Percentiles rank a stretch among this genome's conserved stretches.
These are phyloP conservation scores for Diplotaxis tenuifolia DNA, from an alignment of 345 rosid genomes.

Conservation along the genomic window DNA sequence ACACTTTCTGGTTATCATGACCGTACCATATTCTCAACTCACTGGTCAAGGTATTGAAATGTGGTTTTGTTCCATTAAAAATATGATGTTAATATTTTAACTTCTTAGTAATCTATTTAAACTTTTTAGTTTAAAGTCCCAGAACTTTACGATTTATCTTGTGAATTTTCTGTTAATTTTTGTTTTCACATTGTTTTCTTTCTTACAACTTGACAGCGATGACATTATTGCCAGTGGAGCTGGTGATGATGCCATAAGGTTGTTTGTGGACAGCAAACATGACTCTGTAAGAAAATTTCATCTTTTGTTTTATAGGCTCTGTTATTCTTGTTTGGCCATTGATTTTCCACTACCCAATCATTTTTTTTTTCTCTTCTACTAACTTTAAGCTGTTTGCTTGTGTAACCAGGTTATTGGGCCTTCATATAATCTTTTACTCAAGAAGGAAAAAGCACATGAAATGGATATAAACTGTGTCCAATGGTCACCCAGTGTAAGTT, in stretches of 20 bases:
- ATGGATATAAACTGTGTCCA: slow-evolving; percentile 85
- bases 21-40: slow-evolving; percentile 86
- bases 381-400: neutral
- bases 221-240: slow-evolving; percentile 89
- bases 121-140: neutral
- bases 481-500: slow-evolving; percentile 77
- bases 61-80: neutral
- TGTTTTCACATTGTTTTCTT: neutral
- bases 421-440: slow-evolving; percentile 61
- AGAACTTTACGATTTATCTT: neutral
- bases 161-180: slow-evolving; percentile 1
- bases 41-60: slow-evolving; percentile 83
- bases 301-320: neutral
- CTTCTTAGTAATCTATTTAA: neutral
- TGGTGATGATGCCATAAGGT: slow-evolving; percentile 79
- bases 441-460: slow-evolving; percentile 85
- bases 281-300: slow-evolving; percentile 45
- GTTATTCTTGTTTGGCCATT: neutral
- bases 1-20: slow-evolving; percentile 95
- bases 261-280: slow-evolving; percentile 69
- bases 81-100: neutral
- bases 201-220: slow-evolving; percentile 47
- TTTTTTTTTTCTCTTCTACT: neutral
- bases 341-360: neutral
- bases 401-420: slow-evolving; percentile 59